Evolutionary conservation across 768 basidiomycete genomes (phyloP), one percentile per base, ranked within the genome.

Genomic region (Ramaria sp.): DNA sequence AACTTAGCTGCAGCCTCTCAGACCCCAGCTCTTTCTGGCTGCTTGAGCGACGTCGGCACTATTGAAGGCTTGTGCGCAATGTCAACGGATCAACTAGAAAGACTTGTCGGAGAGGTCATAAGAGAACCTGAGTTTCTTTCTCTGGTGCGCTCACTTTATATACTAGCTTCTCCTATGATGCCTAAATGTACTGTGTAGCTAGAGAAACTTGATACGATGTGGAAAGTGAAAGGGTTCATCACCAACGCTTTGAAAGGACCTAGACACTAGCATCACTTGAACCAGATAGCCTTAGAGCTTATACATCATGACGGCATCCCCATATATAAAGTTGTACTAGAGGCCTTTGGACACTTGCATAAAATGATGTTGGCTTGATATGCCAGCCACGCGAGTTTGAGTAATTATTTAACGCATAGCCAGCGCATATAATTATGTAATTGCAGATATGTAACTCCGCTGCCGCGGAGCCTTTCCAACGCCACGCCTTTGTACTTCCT

Each of bases 141-240:
- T 13, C 33, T 57, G 30, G 55, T 57, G 19, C 42, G 55, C 45
- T 31, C 15, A 15, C 17, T n/a, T n/a, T n/a, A n/a, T 42, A 17
- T 43, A 33, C 22, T 42, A 20, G 10, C 1, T 27, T 20, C 19
- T 45, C 3, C 17, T 49, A 7, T 27, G 34, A 7, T 27, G 20
- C 20, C 20, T 57, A 20, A 17, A 49, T 31, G 7, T 13, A 13
- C 13, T 37, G n/a, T 37, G 3, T 22, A 57, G 55, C 17, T 57
- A 31, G 55, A 57, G 22, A 57, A 57, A 17, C 19, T 57, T 7
- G 55, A 57, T 39, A 19, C 12, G 17, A 37, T 57, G 37, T 57
- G 55, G 55, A 30, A 50, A 57, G 46, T 57, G 31, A 57, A 57
- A 50, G 39, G 31, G 19, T 10, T 48, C 46, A 20, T 38, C 5